These are phyloP conservation scores for Neurospora pannonica DNA, from an alignment of 495 filamentous ascomycete genomes.

Conservation along the genomic window DNA sequence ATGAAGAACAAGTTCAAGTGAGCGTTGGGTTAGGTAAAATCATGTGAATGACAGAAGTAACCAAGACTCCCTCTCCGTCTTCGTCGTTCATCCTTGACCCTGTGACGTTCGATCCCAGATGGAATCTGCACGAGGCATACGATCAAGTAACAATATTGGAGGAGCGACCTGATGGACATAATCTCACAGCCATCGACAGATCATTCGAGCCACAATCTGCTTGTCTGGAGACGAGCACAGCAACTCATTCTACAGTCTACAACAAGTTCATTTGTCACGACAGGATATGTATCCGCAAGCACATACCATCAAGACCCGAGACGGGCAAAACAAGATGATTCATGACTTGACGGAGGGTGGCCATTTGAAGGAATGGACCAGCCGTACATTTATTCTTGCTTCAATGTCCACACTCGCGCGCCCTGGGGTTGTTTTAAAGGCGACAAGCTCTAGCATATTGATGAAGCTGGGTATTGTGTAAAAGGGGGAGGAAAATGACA, in stretches of 20 bases:
- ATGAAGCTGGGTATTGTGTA: conserved; percentile 24
- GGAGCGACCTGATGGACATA: too few species aligned
- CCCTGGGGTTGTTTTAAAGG: conserved; percentile 28
- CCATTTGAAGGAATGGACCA: conserved; percentile 5
- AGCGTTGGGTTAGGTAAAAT: conserved; percentile 14
- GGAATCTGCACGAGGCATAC: not conserved
- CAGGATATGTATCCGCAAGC: not conserved
- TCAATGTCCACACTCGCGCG: conserved; percentile 47
- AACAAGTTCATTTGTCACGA: not conserved
- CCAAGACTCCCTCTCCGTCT: not conserved
- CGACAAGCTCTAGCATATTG: conserved; percentile 46
- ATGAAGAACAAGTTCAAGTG: conserved; percentile 87
- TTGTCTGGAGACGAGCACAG: not conserved
- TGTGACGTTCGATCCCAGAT: not conserved
- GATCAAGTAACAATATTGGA: not conserved
- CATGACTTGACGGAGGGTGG: conserved; percentile 15
- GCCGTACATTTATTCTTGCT: conserved; percentile 31
- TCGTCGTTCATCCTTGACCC: not conserved
- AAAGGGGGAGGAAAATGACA: too few species aligned
- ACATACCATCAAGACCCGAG: conserved; percentile 10
- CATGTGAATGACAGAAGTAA: not conserved
- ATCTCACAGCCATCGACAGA: too few species aligned
- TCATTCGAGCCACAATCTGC: not conserved
- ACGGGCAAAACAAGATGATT: conserved; percentile 8
- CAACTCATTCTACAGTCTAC: not conserved